Base-by-base conservation (phyloP, 805 yeast species). In the Metschnikowia cerradonensis region DNA sequence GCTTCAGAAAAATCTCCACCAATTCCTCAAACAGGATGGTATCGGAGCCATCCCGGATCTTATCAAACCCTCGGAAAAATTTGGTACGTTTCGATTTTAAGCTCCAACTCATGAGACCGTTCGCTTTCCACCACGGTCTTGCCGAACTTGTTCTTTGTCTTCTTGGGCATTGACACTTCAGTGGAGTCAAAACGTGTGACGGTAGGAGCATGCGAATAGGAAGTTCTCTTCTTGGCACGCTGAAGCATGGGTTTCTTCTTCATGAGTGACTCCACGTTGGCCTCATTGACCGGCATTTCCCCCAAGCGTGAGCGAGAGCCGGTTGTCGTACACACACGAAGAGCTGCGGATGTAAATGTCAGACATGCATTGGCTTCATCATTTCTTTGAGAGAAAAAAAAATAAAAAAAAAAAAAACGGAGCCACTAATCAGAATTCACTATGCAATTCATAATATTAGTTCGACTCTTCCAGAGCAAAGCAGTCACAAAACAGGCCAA, bases 111-210 rank as follows among this genome's bases (percentile, higher is more conserved):
- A 53, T 56, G 65, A 10, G 64, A 59, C 26, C 63, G 62, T 37
- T 72, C 77, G 52, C 67, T 67, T n/a, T 68, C 72, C 14, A 64
- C 57, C 10, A 70, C 64, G 37, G 64, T 60, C 50, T 70, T 71
- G 20, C 78, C 77, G 2, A 60, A 50, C 51, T 68, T 70, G 53
- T 70, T 72, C 50, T 68, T 70, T 45, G 64, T 47, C n/a, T 60
- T 48, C 23, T 60, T 52, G 2, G 77, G 77, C 13, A 62, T 54
- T 32, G 63, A 60, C 2, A 86, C 88, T 55, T 79, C 77, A 1
- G 95, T 88, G 54, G 87, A 68, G 67, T 88, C 95, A 57, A 88
- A 79, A 59, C 83, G 76, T 1, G 91, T 84, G 38, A 82, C 81
- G 1, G 94, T 86, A 6, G 84, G 83, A n/a, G 79, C 75, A 56